phyloP scores from a whole-genome alignment of 2,329 filamentous ascomycete species.

The Cercospora sp. region DNA sequence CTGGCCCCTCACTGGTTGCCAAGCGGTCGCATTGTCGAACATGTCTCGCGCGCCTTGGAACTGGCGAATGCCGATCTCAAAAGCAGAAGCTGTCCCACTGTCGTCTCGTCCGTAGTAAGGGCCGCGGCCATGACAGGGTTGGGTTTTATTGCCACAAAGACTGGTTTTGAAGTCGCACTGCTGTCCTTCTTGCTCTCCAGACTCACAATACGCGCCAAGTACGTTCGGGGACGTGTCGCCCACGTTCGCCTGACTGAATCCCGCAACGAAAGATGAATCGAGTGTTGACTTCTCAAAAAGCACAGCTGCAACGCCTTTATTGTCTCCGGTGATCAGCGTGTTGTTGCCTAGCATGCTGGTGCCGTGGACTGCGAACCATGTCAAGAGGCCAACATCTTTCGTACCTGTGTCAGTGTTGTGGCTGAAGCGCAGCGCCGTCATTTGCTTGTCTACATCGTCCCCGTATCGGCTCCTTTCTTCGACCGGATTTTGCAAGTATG shows the following conservation, averaged over 20 bases:
- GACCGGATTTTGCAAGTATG: constrained; percentile 82
- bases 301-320: constrained; percentile 89
- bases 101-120: constrained; percentile 68
- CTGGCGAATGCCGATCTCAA: constrained; percentile 74
- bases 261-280: constrained; percentile 74
- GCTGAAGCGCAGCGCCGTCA: constrained; percentile 75
- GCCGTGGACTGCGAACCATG: constrained; percentile 90
- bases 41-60: constrained; percentile 60
- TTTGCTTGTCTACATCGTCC: constrained; percentile 67
- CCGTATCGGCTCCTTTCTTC: constrained; percentile 71
- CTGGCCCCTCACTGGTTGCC: constrained; percentile 59
- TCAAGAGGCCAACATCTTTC: constrained; percentile 77
- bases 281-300: constrained; percentile 70
- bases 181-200: constrained; percentile 63
- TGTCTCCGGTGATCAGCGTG: constrained; percentile 88
- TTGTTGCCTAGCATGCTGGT: constrained; percentile 91
- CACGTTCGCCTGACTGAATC: constrained; percentile 88
- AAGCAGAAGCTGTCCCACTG: constrained; percentile 66
- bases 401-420: constrained; percentile 66
- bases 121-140: constrained; percentile 72
- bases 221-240: constrained; percentile 90
- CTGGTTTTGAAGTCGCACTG: constrained; percentile 77
- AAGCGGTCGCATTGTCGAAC: constrained; percentile 51
- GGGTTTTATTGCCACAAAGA: constrained; percentile 73
- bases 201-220: constrained; percentile 84